Percentiles rank a stretch among this genome's conserved stretches.
Evolutionary conservation across 2,329 filamentous ascomycete species (phyloP).

Genomic region (Chaetomium olivaceum): DNA sequence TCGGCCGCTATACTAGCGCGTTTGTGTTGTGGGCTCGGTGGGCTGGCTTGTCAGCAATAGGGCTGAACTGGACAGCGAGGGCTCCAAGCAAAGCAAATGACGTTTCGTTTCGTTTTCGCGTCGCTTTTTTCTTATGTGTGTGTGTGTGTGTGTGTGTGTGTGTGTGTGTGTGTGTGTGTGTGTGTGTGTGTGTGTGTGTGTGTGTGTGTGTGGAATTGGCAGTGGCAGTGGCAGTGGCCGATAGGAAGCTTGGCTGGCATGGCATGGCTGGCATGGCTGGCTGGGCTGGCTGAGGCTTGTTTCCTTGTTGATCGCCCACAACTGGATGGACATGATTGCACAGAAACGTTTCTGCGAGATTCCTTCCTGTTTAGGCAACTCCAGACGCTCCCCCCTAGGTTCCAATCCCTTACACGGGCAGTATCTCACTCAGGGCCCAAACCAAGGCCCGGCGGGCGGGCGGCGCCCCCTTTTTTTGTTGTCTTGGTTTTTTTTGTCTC

Average conservation of each 20-base stretch:
- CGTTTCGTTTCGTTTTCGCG: not conserved
- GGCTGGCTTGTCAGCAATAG: slow-evolving; percentile 11
- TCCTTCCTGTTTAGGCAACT: not conserved
- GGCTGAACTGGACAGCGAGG: not conserved
- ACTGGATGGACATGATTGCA: no score
- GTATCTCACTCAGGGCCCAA: not conserved
- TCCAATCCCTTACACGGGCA: no score
- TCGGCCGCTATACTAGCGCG: slow-evolving; percentile 2
- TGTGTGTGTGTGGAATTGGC: no score
- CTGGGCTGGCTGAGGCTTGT: not conserved
- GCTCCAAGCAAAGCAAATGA: not conserved
- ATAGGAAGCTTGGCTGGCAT: no score
- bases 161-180: no score
- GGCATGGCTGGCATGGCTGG: no score
- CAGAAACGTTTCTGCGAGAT: not conserved
- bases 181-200: no score
- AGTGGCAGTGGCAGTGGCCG: no score
- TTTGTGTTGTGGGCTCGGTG: not conserved
- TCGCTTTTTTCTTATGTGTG: no score
- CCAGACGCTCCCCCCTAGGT: not conserved
- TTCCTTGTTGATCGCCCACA: not conserved
- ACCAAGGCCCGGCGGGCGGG: not conserved
- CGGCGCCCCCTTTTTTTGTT: not conserved
- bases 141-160: no score
- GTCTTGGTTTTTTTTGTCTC: not conserved